Conservation (phyloP, 2,329 filamentous ascomycete genomes). For the Didymosphaeria variabile region DNA sequence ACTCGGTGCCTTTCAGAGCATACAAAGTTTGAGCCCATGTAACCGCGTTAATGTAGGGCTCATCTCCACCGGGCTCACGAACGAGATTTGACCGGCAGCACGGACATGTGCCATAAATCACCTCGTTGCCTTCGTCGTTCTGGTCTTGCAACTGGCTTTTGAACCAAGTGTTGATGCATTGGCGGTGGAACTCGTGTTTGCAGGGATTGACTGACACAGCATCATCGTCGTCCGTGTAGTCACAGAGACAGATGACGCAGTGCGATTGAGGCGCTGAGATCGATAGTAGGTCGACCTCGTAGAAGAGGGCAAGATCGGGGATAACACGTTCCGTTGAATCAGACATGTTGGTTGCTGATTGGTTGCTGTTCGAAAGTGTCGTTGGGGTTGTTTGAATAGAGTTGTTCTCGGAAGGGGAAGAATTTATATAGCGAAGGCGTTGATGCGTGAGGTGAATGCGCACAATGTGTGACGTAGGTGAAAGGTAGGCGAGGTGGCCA, state of each 20-base stretch:
- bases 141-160: neutral
- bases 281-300: neutral
- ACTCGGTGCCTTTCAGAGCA: neutral
- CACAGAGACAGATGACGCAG: neutral
- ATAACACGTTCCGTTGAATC: neutral
- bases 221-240: neutral
- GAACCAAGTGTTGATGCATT: constrained; percentile 2
- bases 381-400: too few relatives aligned
- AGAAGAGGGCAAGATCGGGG: neutral
- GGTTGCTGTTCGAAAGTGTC: too few relatives aligned
- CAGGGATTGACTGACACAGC: neutral
- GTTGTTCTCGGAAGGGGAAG: too few relatives aligned
- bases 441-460: too few relatives aligned
- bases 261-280: neutral
- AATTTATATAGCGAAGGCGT: too few relatives aligned
- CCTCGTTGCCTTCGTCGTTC: neutral
- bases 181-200: constrained; percentile 2
- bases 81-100: neutral
- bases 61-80: neutral
- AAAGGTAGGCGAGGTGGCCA: too few relatives aligned
- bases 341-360: neutral
- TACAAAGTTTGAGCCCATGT: constrained; percentile 1
- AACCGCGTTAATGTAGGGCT: neutral
- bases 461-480: too few relatives aligned
- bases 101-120: neutral